Evolutionary conservation across 1,284 basidiomycete genomes (phyloP), one percentile per base, ranked within the genome.

Genomic region (Trichosporon asahii): DNA sequence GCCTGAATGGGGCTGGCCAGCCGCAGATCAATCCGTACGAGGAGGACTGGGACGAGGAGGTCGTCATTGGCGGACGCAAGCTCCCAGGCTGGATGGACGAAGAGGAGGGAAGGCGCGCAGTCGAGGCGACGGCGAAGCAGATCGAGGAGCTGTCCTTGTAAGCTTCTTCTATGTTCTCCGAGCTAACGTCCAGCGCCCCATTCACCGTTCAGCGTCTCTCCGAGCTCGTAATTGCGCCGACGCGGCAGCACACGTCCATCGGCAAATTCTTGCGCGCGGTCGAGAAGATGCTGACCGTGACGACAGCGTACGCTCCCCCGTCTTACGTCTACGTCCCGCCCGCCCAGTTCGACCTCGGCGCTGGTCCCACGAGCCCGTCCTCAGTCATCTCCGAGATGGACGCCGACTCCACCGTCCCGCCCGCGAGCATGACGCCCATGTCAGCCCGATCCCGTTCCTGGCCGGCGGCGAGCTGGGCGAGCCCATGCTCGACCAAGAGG

Each of bases 141-240:
- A 80, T 96, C 18, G 89, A 94, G 74, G 88, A 88, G n/a, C 91
- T 95, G 74, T 70, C 77, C 2, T 74, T 76, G 77, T 80, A 68
- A 70, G 80, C 79, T 12, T 64, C 25, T 25, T 11, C 23, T 7
- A 31, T 23, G 18, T 15, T 31, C 18, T 2, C 2, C 8, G 8
- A 37, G 18, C 46, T 40, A 31, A 60, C 53, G 25, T 2, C 88
- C 65, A 89, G 88, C 67, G 88, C 93, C 0, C 95, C 95, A 2
- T 98, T 97, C 83, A 96, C 95, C 3, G 90, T 97, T 66, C 95
- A 98, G 82, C 90, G 95, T 44, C 83, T 97, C 18, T 93, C 91
- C 76, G 94, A 97, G 79, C 88, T 98, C n/a, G 89, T 90, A 61
- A 75, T 90, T 7, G 82, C 87, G 37, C 94, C 94, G 2, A 86